Conservation (phyloP, 495 filamentous ascomycete species). For the Hyaloscypha hepaticicola region DNA sequence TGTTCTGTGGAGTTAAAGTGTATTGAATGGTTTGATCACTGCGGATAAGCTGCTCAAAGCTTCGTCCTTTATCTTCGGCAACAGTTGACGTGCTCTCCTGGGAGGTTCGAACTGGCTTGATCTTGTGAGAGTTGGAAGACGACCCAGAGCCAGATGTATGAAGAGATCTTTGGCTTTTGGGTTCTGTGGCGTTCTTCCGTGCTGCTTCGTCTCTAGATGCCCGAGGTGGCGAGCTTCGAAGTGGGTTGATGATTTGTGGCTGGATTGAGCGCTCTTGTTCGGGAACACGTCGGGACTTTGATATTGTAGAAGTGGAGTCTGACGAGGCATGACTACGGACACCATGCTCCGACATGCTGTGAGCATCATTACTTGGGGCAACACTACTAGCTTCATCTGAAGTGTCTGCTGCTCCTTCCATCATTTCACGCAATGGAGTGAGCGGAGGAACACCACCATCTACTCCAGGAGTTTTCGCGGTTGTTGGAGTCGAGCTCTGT, state of each 20-base stretch:
- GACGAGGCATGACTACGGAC: conserved; percentile 17
- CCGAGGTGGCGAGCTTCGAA: conserved; percentile 24
- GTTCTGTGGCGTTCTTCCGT: conserved; percentile 7
- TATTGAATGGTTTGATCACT: conserved; percentile 91
- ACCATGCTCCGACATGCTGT: conserved; percentile 16
- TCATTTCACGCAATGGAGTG: conserved; percentile 37
- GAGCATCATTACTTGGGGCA: conserved; percentile 16
- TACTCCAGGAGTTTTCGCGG: neutral
- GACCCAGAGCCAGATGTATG: conserved; percentile 42
- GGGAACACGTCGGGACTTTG: neutral
- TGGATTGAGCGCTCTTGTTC: conserved; percentile 8
- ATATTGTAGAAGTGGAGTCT: conserved; percentile 12
- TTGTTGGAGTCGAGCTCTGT: neutral
- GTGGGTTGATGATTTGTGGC: conserved; percentile 5
- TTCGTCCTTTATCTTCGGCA: conserved; percentile 41
- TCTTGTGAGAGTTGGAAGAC: conserved; percentile 41
- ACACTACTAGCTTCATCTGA: conserved; percentile 37
- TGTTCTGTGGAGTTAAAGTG: conserved; percentile 84
- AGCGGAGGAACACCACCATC: conserved; percentile 34
- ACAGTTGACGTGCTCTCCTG: conserved; percentile 42
- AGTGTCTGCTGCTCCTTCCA: conserved; percentile 36
- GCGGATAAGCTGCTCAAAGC: conserved; percentile 85
- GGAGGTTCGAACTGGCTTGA: conserved; percentile 48
- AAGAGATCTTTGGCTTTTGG: conserved; percentile 15
- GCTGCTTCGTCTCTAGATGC: conserved; percentile 16